Conservation (phyloP, 768 basidiomycete species). For the Tulasnella sp. region DNA sequence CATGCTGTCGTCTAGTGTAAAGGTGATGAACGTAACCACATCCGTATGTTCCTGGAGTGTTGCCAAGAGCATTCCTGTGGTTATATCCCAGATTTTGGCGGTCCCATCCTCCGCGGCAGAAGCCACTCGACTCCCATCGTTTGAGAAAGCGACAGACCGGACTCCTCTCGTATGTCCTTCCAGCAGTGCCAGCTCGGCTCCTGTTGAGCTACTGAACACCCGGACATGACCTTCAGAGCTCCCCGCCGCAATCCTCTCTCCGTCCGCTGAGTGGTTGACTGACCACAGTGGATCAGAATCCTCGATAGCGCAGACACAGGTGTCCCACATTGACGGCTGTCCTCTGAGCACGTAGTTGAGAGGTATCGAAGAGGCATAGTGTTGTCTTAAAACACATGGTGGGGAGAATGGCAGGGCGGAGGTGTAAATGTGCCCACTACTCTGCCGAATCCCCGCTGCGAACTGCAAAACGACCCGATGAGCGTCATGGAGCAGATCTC, state of each 20-base stretch:
- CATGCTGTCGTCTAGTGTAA: neutral
- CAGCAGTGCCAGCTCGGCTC: neutral
- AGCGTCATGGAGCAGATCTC: neutral
- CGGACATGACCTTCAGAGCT: neutral
- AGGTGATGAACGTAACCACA: neutral
- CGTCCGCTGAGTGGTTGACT: neutral
- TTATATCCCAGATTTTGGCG: neutral
- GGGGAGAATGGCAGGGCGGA: slow-evolving; percentile 13
- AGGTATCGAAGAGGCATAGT: neutral
- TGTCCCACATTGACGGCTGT: neutral
- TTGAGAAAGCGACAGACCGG: neutral
- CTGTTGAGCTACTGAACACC: neutral
- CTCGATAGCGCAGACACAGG: neutral
- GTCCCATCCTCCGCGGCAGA: neutral
- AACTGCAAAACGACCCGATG: slow-evolving; percentile 7
- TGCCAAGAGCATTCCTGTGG: neutral
- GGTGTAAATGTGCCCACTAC: neutral
- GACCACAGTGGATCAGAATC: neutral
- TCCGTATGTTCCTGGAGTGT: neutral
- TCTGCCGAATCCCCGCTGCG: neutral
- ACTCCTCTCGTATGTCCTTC: neutral
- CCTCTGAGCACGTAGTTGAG: neutral
- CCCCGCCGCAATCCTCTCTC: neutral
- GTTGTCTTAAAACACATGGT: neutral
- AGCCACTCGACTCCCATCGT: neutral